Evolutionary conservation across 306 rosid genomes (phyloP).

Genomic region (Ziziphus jujuba): DNA sequence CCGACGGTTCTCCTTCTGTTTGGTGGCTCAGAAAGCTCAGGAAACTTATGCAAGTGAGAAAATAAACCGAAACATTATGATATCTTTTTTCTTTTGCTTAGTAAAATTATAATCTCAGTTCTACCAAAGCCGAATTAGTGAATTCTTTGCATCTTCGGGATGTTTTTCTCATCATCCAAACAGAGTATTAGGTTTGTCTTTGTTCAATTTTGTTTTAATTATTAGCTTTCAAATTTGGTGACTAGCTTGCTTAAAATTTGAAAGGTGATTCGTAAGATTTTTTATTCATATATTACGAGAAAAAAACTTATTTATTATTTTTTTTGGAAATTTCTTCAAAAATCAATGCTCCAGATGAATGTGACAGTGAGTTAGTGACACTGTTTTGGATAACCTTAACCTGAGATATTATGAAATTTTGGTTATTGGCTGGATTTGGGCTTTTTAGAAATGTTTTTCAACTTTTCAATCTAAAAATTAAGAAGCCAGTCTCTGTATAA

Average conservation of each 20-base stretch:
- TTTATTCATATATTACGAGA: not conserved
- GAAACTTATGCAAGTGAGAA: not conserved
- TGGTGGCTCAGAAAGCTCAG: conserved; percentile 24
- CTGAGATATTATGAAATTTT: not conserved
- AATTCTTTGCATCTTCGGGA: not conserved
- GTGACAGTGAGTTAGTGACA: not conserved
- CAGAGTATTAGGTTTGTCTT: not conserved
- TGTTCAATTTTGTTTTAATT: not conserved
- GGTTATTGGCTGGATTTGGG: not conserved
- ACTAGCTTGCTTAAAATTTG: not conserved
- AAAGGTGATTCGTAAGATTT: not conserved
- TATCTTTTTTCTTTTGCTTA: not conserved
- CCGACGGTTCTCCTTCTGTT: conserved; percentile 22
- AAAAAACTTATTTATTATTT: not conserved
- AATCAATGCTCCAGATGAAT: not conserved
- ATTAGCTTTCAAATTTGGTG: not conserved
- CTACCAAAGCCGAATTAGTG: not conserved
- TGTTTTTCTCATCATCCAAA: not conserved
- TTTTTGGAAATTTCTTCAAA: not conserved
- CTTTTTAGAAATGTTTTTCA: not conserved
- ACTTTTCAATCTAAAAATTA: not conserved
- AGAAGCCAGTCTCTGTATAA: not conserved
- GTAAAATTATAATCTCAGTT: not conserved
- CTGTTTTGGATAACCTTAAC: not conserved
- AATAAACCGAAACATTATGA: not conserved